Evolutionary conservation across 176 grass and related monocot species (phyloP), one percentile per base, ranked within the genome.

Genomic region (sorghum (Sorghum bicolor)): DNA sequence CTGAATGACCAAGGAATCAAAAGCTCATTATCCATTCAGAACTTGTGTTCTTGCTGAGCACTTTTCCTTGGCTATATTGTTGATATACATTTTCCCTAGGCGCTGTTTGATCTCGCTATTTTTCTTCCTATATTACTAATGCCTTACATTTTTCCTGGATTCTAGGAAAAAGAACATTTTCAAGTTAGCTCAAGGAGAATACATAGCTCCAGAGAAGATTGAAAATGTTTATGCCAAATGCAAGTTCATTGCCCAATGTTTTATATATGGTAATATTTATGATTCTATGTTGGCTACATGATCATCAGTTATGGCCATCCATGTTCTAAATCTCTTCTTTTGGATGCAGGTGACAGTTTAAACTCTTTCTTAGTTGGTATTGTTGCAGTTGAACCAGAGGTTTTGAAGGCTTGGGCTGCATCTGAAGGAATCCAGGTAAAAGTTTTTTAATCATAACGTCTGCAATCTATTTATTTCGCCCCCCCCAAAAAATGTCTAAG

Each of bases 111-210:
- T 63, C 47, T 72, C 2, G 47, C 13, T 39, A 75, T 17, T 75
- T 74, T 73, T 67, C 36, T 61, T 77, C 73, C 63, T 83, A 22
- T 86, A 5, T 74, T 86, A 14, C 40, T 73, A 28, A 37, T 37
- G 76, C 12, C 75, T 20, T 87, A 19, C 37, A 16, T 77, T 25
- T 67, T 73, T 82, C 63, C 19, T 70, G 8, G 39, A 66, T 77
- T 77, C 86, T 31, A 99, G 96, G 91, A 99, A 99, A 90, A 99
- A 99, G 81, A 99, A 96, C 50, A 99, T 99, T 77, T 96, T 99
- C 81, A 99, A 99, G 86, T 87, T 99, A 85, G 93, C 93, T 47
- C 96, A 96, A 92, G 96, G 96, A 48, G 96, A 99, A 90, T 99
- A 99, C 85, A 92, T 94, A 44, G 93, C 96, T 70, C 93, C 93